Evolutionary conservation across 306 rosid genomes (phyloP).

Genomic region (Fragaria iinumae): DNA sequence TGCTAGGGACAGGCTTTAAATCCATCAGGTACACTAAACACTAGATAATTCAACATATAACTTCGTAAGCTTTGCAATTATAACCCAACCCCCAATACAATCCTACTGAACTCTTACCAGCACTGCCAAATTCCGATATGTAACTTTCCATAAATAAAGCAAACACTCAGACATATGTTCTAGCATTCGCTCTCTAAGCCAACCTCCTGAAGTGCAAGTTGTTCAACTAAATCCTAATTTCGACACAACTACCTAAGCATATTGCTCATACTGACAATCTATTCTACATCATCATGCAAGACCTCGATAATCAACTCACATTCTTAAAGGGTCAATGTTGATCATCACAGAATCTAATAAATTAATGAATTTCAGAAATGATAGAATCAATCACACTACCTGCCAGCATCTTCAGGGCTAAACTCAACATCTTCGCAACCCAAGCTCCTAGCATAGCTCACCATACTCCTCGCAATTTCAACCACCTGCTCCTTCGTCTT

Average conservation of each 20-base stretch:
- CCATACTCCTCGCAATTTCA: constrained; percentile 73
- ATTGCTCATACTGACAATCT: neutral
- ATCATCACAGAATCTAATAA: neutral
- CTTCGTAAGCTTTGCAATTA: neutral
- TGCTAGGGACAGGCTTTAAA: neutral
- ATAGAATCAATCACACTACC: constrained; percentile 37
- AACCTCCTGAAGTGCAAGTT: neutral
- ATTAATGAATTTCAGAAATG: neutral
- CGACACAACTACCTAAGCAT: neutral
- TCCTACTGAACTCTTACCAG: neutral
- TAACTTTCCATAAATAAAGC: neutral
- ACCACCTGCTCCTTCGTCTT: constrained; percentile 68
- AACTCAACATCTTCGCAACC: constrained; percentile 90
- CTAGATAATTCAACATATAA: neutral
- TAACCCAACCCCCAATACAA: neutral
- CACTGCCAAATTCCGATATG: neutral
- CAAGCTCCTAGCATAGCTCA: constrained; percentile 72
- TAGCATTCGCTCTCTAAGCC: neutral
- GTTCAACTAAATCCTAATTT: neutral
- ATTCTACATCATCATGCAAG: neutral
- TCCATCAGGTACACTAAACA: neutral
- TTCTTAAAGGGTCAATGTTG: neutral
- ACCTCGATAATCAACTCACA: neutral
- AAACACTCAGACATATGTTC: neutral
- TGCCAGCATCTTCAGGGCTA: constrained; percentile 98